A percentile compares a stretch with the other conserved stretches of the same genome.
These are phyloP conservation scores for Salix udensis DNA, from an alignment of 345 rosid genomes.

Conservation along the genomic window DNA sequence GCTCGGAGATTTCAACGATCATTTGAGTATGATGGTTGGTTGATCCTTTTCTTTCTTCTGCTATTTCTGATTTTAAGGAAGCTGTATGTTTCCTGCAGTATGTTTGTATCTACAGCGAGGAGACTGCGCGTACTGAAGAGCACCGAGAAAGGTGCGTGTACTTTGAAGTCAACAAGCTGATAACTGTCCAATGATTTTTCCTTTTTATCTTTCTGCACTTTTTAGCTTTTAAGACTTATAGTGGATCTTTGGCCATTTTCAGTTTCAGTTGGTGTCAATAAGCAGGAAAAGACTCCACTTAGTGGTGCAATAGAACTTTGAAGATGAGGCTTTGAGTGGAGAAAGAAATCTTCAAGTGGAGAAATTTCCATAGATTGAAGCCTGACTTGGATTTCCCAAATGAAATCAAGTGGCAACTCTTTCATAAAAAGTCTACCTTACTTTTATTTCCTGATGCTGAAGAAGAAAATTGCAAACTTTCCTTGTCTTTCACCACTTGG, in stretches of 20 bases:
- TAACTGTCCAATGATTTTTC: not conserved
- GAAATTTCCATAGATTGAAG: not conserved
- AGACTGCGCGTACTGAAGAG: conserved; percentile 46
- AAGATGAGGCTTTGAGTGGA: conserved; percentile 3
- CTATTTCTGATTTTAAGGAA: not conserved
- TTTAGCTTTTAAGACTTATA: not conserved
- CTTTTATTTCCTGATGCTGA: not conserved
- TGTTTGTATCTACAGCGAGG: conserved; percentile 45
- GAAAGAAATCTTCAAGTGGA: not conserved
- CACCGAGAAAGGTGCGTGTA: conserved; percentile 26
- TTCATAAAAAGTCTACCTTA: not conserved
- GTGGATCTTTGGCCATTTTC: conserved; percentile 5
- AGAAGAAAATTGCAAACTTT: not conserved
- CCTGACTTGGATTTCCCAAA: not conserved
- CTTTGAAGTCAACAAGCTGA: not conserved
- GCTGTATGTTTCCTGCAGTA: conserved; percentile 23
- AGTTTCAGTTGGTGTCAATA: conserved; percentile 22
- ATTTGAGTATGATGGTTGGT: not conserved
- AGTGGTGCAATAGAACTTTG: conserved; percentile 12
- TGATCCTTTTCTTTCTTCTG: not conserved
- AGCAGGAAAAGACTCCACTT: conserved; percentile 19
- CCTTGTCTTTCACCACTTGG: not conserved
- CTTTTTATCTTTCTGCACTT: not conserved
- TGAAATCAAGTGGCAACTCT: not conserved
- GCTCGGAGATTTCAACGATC: not conserved